Evolutionary conservation across 169 alveolate genomes (phyloP), one percentile per base, ranked within the genome.

Genomic region (Plasmodium malariae): DNA sequence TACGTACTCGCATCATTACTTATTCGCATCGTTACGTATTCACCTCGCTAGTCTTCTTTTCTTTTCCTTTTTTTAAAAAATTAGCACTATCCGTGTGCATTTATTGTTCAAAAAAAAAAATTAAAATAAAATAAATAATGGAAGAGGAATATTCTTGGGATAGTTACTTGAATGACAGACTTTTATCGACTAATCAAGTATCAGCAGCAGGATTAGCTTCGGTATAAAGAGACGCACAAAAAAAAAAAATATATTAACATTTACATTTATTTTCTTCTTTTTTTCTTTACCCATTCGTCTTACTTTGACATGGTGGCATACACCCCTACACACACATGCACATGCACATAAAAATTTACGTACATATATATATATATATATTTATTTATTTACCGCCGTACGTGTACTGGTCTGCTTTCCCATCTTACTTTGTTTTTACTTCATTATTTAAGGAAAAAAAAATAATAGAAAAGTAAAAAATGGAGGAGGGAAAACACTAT

Each of bases 71-170:
- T 11, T 32, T 63, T 34, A 30, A 30, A 37, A 68, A 68, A 68
- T 21, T 48, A 37, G 12, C 7, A 19, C 45, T 4, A 40, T 21
- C 14, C n/a, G 5, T 32, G 6, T 62, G 9, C 12, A 32, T 26
- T 40, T 40, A 5, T 40, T 40, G 51, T 6, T 6, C 5, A 6
- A 40, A 40, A 9, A 9, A 6, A 40, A 40, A 62, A 5, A 36
- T 12, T 9, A 0, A 67, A 14, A 67, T n/a, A 19, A 24, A 76
- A 65, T 14, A 60, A 40, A 74, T 21, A 68, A 65, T 49, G 88
- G 88, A 60, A 76, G 88, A 62, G 21, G 87, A 73, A 55, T 76
- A 76, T 51, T 76, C 88, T 60, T 76, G 88, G 88, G 88, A 76
- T 12, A 76, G 49, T 65, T 76, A 60, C 17, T 54, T 76, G 36